Evolutionary conservation across 2,329 filamentous ascomycete species (phyloP).

Genomic region (Decorospora gaudefroyi): DNA sequence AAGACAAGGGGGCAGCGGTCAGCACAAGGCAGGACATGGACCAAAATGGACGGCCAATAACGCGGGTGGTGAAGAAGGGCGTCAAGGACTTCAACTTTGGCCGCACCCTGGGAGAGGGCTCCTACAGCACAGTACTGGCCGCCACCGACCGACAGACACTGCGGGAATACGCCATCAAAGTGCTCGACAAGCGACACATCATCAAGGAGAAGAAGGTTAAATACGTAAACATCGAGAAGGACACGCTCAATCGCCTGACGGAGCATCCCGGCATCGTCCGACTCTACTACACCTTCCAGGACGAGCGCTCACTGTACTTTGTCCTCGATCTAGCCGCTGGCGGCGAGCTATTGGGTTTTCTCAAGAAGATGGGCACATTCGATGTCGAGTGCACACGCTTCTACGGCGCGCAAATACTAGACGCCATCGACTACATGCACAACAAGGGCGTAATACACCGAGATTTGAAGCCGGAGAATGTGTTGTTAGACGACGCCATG

Average conservation of each 20-base stretch:
- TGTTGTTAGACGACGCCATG: conserved; percentile 92
- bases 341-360: conserved; percentile 85
- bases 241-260: conserved; percentile 92
- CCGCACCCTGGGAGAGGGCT: conserved; percentile 87
- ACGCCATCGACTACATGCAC: conserved; percentile 98
- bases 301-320: conserved; percentile 94
- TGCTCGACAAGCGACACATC: conserved; percentile 96
- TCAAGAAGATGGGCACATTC: conserved; percentile 94
- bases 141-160: conserved; percentile 91
- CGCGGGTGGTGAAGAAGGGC: conserved; percentile 90
- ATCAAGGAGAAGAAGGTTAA: conserved; percentile 99
- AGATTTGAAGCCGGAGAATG: conserved; percentile 95
- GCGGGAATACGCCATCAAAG: conserved; percentile 97
- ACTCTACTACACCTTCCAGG: conserved; percentile 98
- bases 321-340: conserved; percentile 91
- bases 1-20: conserved; percentile 89
- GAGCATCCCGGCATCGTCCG: conserved; percentile 96
- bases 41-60: conserved; percentile 77
- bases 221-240: conserved; percentile 99
- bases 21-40: conserved; percentile 82
- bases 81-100: conserved; percentile 97
- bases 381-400: conserved; percentile 93
- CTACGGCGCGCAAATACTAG: conserved; percentile 93
- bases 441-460: conserved; percentile 93
- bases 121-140: conserved; percentile 93